Base-by-base conservation (phyloP, 306 rosid genomes). In the Luffa aegyptiaca region DNA sequence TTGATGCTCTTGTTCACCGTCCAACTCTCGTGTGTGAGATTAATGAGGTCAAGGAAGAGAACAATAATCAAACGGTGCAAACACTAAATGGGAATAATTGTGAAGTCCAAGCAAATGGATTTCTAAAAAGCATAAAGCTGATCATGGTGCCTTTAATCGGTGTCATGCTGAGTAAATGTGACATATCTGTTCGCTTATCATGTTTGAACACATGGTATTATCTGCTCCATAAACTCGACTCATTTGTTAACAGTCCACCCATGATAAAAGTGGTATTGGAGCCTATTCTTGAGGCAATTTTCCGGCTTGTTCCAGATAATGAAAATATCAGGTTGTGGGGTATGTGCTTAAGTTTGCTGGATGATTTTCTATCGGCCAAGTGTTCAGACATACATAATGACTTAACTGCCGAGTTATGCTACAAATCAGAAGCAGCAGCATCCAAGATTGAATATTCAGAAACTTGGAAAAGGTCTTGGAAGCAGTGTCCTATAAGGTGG, bases 131-230 rank as follows among this genome's bases (percentile, higher is more conserved):
- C 84, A 70, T 89, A 78, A 94, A 80, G 88, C 92, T 90, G 69
- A 91, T 92, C 81, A 94, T 92, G 98, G 92, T 87, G 72, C 96
- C 98, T 78, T 84, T 94, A 70, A 84, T 86, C 16, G 93, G 96
- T 73, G 83, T 90, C 80, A 83, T 94, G 87, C 82, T 87, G 69
- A 86, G 89, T 80, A 89, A 86, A 75, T 90, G 91, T 75, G 94
- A 90, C 83, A 59, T 84, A 76, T 87, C 92, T 57, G 89, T 92
- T 69, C 91, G 86, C 80, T 84, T 81, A 39, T 89, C 98, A 66
- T 92, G 97, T 90, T 85, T 92, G 83, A 92, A 88, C 84, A 89
- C 98, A 0, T 94, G 96, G 93, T 83, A 87, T 84, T 85, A 87
- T 89, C 78, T 94, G 77, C 89, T 94, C 79, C 88, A 89, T 83